Base-by-base conservation (phyloP, 495 filamentous ascomycete genomes). In the Penicilliopsis zonata region DNA sequence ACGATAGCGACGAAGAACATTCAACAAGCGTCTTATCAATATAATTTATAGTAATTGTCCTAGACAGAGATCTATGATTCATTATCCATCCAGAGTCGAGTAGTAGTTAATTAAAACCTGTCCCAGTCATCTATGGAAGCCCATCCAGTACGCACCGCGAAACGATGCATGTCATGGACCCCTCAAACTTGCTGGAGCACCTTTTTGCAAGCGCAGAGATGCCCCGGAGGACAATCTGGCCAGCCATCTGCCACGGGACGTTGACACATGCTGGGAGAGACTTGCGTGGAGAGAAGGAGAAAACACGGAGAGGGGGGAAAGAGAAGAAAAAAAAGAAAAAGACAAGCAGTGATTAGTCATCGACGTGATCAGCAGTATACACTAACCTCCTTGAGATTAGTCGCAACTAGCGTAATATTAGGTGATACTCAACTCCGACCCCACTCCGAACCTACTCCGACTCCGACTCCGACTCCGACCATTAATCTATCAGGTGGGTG, bases 41-140 rank as follows among this genome's bases (percentile, higher is more conserved):
- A 27, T 5, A 13, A 27, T n/a, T n/a, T n/a, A n/a, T n/a, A n/a
- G n/a, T n/a, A n/a, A n/a, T n/a, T n/a, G n/a, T n/a, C n/a, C n/a
- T n/a, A n/a, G n/a, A n/a, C n/a, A n/a, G n/a, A n/a, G n/a, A n/a
- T n/a, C n/a, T n/a, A n/a, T n/a, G n/a, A n/a, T n/a, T n/a, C n/a
- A n/a, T n/a, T n/a, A n/a, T n/a, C n/a, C n/a, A n/a, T n/a, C n/a
- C n/a, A n/a, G n/a, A n/a, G n/a, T n/a, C n/a, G n/a, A n/a, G n/a
- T n/a, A 9, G 18, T 29, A 29, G 12, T 12, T 8, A n/a, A n/a
- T n/a, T n/a, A n/a, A n/a, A n/a, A 12, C 15, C 30, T 65, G 59
- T 65, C 53, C 58, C 58, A 66, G 46, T 38, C 45, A 41, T 66
- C 55, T 66, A 66, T 66, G 59, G 62, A 57, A 60, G 62, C 48